A percentile compares a stretch with the other conserved stretches of the same genome.
These are phyloP conservation scores for Pyrenophora teres DNA, from an alignment of 2,329 filamentous ascomycete genomes.

Conservation along the genomic window DNA sequence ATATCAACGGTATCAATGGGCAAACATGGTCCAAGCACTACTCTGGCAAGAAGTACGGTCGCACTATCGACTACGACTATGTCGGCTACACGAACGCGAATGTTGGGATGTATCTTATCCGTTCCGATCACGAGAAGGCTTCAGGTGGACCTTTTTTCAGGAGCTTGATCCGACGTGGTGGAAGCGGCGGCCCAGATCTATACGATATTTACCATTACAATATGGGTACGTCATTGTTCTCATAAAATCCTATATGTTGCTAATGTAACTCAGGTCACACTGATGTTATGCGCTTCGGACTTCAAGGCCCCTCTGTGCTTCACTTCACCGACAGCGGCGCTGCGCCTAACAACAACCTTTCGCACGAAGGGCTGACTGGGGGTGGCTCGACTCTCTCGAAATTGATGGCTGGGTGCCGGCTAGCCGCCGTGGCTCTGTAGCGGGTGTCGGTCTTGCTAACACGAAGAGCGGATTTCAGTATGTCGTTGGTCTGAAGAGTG, in stretches of 20 bases:
- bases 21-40: conserved; percentile 51
- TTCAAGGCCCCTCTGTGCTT: conserved; percentile 50
- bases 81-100: conserved; percentile 45
- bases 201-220: conserved; percentile 54
- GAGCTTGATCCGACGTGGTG: conserved; percentile 47
- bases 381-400: conserved; percentile 28
- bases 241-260: neutral
- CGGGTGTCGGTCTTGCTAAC: conserved; percentile 41
- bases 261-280: conserved; percentile 36
- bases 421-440: conserved; percentile 23
- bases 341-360: conserved; percentile 43
- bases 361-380: conserved; percentile 29
- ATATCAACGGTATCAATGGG: conserved; percentile 25
- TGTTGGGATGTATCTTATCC: conserved; percentile 48
- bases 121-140: conserved; percentile 51
- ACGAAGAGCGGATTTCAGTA: conserved; percentile 49
- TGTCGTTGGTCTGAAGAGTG: conserved; percentile 46
- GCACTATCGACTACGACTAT: conserved; percentile 49
- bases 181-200: conserved; percentile 45
- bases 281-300: conserved; percentile 49
- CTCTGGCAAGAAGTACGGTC: conserved; percentile 47
- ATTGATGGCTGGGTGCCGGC: conserved; percentile 30
- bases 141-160: conserved; percentile 49
- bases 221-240: conserved; percentile 39
- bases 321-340: conserved; percentile 48